These are phyloP conservation scores for Oidiodendron maius DNA, from an alignment of 495 filamentous ascomycete genomes.

Conservation along the genomic window DNA sequence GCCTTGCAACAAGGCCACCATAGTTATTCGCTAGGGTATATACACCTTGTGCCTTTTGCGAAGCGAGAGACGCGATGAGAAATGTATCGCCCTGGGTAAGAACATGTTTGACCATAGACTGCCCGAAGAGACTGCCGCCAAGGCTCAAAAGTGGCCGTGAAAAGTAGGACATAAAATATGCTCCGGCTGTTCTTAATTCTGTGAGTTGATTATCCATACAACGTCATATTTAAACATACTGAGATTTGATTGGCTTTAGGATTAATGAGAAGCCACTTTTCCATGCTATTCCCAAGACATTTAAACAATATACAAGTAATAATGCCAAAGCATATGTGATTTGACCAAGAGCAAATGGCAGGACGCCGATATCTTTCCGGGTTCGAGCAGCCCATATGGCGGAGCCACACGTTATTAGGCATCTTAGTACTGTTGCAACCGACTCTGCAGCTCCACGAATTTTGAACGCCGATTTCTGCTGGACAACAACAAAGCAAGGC, in stretches of 20 bases:
- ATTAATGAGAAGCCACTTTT: constrained; percentile 52
- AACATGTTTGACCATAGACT: constrained; percentile 82
- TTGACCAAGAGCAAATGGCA: constrained; percentile 89
- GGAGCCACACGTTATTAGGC: constrained; percentile 59
- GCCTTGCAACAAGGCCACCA: constrained; percentile 80
- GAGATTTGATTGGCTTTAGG: constrained; percentile 19
- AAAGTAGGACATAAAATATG: constrained; percentile 57
- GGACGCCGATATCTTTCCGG: constrained; percentile 54
- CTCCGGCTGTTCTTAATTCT: constrained; percentile 1
- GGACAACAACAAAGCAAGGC: constrained; percentile 77
- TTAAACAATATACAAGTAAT: constrained; percentile 57
- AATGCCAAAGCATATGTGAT: constrained; percentile 66
- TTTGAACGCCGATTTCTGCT: constrained; percentile 73
- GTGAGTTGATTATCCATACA: neutral
- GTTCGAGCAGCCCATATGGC: constrained; percentile 51
- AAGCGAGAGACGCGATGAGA: constrained; percentile 70
- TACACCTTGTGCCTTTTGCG: constrained; percentile 76
- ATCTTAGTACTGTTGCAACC: constrained; percentile 68
- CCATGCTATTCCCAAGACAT: constrained; percentile 35
- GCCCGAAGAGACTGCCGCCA: constrained; percentile 73
- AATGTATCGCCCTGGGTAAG: constrained; percentile 92
- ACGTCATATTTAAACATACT: constrained; percentile 5
- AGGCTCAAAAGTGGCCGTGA: constrained; percentile 60
- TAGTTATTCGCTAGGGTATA: constrained; percentile 95
- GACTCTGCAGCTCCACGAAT: constrained; percentile 77